Evolutionary conservation across 306 rosid genomes (phyloP).

Genomic region (Pueraria montana): DNA sequence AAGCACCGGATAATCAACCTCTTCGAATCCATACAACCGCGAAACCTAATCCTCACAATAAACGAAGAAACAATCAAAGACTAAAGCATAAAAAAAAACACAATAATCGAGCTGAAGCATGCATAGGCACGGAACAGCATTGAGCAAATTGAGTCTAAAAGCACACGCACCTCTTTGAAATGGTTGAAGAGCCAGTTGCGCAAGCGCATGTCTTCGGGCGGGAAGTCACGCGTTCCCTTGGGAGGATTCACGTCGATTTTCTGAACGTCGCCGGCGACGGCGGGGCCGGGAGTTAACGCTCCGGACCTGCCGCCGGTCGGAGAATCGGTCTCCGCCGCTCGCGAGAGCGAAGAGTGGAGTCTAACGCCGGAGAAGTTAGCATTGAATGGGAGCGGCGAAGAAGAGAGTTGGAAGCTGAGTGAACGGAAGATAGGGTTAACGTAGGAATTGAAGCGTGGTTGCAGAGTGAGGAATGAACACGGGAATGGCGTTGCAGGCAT

Average conservation of each 20-base stretch:
- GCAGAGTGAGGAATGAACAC: constrained; percentile 59
- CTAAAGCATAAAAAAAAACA: neutral
- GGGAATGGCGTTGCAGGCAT: constrained; percentile 70
- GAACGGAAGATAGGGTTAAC: constrained; percentile 64
- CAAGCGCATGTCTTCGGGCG: constrained; percentile 76
- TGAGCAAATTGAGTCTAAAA: neutral
- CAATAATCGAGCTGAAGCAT: constrained; percentile 17
- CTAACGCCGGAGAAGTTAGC: constrained; percentile 48
- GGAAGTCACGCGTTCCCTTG: constrained; percentile 90
- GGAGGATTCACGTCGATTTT: constrained; percentile 91
- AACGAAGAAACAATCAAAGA: neutral
- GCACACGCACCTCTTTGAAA: constrained; percentile 72
- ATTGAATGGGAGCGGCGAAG: constrained; percentile 57
- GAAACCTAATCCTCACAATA: constrained; percentile 64
- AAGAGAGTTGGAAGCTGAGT: constrained; percentile 49
- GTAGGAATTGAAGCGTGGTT: constrained; percentile 60
- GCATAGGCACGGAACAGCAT: neutral
- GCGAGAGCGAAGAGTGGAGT: constrained; percentile 55
- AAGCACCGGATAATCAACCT: constrained; percentile 92
- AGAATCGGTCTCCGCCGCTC: constrained; percentile 57
- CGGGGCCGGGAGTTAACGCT: constrained; percentile 66
- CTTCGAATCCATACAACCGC: constrained; percentile 83
- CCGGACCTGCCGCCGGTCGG: constrained; percentile 68
- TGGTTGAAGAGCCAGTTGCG: constrained; percentile 90
- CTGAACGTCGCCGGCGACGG: constrained; percentile 59